phyloP scores from a whole-genome alignment of 2,329 filamentous ascomycete species.

The Colletotrichum liriopes region DNA sequence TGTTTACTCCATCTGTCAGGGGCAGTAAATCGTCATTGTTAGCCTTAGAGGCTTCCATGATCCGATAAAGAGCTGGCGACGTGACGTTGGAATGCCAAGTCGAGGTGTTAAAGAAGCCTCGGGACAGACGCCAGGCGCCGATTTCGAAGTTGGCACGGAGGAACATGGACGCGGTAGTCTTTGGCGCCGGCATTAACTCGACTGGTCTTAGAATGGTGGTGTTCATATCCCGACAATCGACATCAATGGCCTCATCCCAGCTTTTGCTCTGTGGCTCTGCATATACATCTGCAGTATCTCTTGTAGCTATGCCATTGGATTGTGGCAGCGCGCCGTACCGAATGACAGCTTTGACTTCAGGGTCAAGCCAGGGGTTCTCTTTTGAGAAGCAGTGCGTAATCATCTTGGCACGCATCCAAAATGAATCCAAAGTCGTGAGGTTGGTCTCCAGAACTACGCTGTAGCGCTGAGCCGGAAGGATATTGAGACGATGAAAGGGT shows the following conservation, averaged over 20 bases:
- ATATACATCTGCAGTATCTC: neutral
- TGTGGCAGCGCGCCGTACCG: constrained; percentile 46
- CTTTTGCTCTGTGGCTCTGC: constrained; percentile 58
- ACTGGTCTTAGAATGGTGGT: constrained; percentile 61
- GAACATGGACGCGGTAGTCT: constrained; percentile 58
- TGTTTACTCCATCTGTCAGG: constrained; percentile 49
- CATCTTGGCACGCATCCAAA: constrained; percentile 74
- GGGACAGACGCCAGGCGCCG: constrained; percentile 65
- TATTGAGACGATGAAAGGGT: constrained; percentile 72
- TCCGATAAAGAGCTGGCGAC: constrained; percentile 54
- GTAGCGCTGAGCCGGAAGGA: constrained; percentile 81
- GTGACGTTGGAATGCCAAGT: constrained; percentile 61
- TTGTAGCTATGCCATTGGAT: neutral
- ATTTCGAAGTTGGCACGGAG: constrained; percentile 71
- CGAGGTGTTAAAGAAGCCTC: constrained; percentile 69
- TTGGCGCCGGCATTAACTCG: constrained; percentile 53
- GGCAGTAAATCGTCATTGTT: neutral
- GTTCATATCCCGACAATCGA: constrained; percentile 69
- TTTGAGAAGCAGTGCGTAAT: constrained; percentile 57
- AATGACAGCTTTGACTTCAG: constrained; percentile 52
- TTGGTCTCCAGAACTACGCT: constrained; percentile 76
- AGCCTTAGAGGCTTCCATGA: constrained; percentile 47
- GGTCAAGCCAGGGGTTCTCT: constrained; percentile 50
- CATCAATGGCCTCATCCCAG: constrained; percentile 64
- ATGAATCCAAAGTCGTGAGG: constrained; percentile 66